A percentile compares a stretch with the other conserved stretches of the same genome.
These are phyloP conservation scores for Stephania cephalantha DNA, from an alignment of 164 flowering plant species.

Conservation along the genomic window DNA sequence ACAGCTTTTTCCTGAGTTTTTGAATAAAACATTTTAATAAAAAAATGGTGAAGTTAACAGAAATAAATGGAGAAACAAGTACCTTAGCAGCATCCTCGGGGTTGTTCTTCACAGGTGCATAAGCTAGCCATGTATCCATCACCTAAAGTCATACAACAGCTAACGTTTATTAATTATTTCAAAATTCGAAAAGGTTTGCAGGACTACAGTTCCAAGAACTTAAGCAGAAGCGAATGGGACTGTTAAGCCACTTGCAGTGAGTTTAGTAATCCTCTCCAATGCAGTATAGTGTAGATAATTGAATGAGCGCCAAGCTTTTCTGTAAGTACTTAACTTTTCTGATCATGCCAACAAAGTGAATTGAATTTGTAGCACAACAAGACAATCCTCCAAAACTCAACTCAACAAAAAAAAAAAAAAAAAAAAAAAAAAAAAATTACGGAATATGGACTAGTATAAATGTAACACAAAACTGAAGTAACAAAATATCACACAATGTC, in stretches of 20 bases:
- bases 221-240: background rate
- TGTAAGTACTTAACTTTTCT: no score
- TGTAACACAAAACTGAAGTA: no score
- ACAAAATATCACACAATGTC: no score
- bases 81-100: conserved; percentile 99
- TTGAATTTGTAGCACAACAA: no score
- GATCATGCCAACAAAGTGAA: no score
- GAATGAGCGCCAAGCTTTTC: background rate
- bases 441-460: no score
- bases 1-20: no score
- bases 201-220: background rate
- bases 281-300: background rate
- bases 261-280: background rate
- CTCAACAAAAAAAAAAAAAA: no score
- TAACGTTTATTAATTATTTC: background rate
- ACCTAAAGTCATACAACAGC: conserved; percentile 38
- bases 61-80: conserved; percentile 6
- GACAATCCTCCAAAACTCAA: no score
- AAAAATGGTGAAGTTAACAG: background rate
- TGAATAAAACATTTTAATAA: no score
- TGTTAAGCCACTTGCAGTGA: background rate
- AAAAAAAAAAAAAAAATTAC: no score
- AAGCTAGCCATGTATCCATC: conserved; percentile 95
- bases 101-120: conserved; percentile 98
- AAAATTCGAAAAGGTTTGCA: background rate